Evolutionary conservation across 257 asterid genomes (phyloP).

Genomic region (Solanum paucissectum): DNA sequence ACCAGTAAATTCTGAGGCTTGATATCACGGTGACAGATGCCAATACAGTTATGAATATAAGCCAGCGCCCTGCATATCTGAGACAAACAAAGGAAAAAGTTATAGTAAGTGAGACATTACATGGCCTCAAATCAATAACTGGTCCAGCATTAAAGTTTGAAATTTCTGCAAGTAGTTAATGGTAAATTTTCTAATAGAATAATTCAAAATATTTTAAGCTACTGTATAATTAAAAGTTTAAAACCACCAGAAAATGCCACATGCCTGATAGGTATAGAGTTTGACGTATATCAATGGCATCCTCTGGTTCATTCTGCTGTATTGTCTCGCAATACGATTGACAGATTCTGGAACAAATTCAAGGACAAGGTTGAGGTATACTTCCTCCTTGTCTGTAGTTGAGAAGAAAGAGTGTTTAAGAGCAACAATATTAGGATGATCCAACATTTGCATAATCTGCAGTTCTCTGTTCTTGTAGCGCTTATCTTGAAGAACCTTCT

Average conservation of each 20-base stretch:
- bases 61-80: constrained; percentile 98
- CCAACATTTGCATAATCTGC: constrained; percentile 97
- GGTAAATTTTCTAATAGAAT: background rate
- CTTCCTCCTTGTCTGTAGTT: constrained; percentile 83
- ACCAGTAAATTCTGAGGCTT: constrained; percentile 96
- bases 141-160: background rate
- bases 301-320: constrained; percentile 83
- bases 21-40: constrained; percentile 94
- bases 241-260: background rate
- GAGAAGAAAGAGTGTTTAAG: constrained; percentile 90
- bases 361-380: constrained; percentile 87
- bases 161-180: background rate
- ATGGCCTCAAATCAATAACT: background rate
- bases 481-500: constrained; percentile 96
- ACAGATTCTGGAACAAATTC: constrained; percentile 95
- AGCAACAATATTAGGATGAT: constrained; percentile 89
- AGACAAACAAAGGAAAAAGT: constrained; percentile 10
- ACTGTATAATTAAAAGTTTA: background rate
- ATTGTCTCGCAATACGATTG: constrained; percentile 86
- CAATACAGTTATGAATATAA: constrained; percentile 84
- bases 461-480: constrained; percentile 95
- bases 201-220: background rate
- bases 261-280: constrained; percentile 87
- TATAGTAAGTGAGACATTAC: background rate
- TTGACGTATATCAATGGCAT: constrained; percentile 88